Conservation (phyloP, 768 basidiomycete species). For the Tephrocybe sp. region DNA sequence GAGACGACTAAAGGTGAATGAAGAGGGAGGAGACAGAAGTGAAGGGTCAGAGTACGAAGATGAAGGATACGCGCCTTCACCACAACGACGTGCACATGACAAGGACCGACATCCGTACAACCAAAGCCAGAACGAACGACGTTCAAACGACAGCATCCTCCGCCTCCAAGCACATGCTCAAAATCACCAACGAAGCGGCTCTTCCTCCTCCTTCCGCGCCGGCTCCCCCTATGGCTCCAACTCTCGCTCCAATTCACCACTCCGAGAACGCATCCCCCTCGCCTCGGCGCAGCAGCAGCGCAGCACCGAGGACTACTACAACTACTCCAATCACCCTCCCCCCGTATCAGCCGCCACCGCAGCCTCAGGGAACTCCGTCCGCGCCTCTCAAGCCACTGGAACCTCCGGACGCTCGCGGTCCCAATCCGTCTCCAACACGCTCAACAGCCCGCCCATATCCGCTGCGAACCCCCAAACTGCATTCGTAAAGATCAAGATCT, state of each 20-base stretch:
- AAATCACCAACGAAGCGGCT: constrained; percentile 52
- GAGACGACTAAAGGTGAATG: constrained; percentile 46
- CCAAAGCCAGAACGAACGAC: constrained; percentile 31
- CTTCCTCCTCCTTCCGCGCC: constrained; percentile 46
- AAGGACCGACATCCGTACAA: constrained; percentile 39
- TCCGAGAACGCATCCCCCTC: constrained; percentile 32
- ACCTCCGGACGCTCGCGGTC: constrained; percentile 57
- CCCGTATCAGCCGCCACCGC: constrained; percentile 36
- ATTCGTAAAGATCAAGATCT: constrained; percentile 98
- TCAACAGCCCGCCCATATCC: constrained; percentile 74
- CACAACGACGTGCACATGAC: constrained; percentile 37
- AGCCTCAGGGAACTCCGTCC: constrained; percentile 50
- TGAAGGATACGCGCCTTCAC: constrained; percentile 49
- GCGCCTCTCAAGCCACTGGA: constrained; percentile 56
- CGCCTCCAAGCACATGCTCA: constrained; percentile 44
- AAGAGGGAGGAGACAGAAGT: constrained; percentile 47
- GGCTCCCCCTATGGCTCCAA: constrained; percentile 36
- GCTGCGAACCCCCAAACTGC: constrained; percentile 78
- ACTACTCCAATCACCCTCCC: constrained; percentile 20
- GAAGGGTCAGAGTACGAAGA: constrained; percentile 72
- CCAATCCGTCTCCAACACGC: constrained; percentile 53
- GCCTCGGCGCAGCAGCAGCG: constrained; percentile 24
- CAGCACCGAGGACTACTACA: constrained; percentile 26
- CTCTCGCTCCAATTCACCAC: constrained; percentile 43
- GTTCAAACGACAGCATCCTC: constrained; percentile 39